Base-by-base conservation (phyloP, 2,329 filamentous ascomycete species). In the Colletotrichum tamarilloi region DNA sequence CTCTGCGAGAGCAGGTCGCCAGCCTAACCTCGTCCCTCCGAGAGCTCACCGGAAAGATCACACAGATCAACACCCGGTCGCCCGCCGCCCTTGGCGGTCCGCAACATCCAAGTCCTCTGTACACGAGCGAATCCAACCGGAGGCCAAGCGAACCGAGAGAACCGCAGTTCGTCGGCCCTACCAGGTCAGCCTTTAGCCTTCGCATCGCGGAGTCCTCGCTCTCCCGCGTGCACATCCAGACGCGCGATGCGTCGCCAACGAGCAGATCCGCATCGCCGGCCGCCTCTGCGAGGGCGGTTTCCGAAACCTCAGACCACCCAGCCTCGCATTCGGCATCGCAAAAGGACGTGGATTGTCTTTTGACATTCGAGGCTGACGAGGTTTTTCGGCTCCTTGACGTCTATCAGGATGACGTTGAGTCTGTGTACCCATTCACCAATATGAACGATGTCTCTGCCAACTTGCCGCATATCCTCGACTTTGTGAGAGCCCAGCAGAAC, bases 381-480 rank as follows among this genome's bases (percentile, higher is more conserved):
- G 53, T 83, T 0, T 68, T 77, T 0, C 75, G 82, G 32, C 78
- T 84, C 35, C 74, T 84, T n/a, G 76, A 79, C 8, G 79, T 81
- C 4, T 85, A 82, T 30, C 79, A 81, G n/a, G 83, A 85, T 52
- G 83, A 84, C 55, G 79, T 84, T 26, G 83, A 84, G 26, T 79
- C 79, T 0, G 78, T 83, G 0, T 82, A 83, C 42, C 82, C 82
- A 0, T 83, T 81, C 38, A 77, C 80, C 2, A 79, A 82, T 16
- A 81, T 77, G 0, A 74, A 74, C 3, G 77, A 80, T 8, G 77
- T 82, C 1, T 76, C 78, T 0, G 67, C 75, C 1, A 75, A 75
- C 1, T 76, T 79, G 0, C 68, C 77, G 4, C 76, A 79, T 7
- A 80, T 83, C 12, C 59, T 83, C 1, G 65, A 75, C 19, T 67